Conservation (phyloP, 805 yeast genomes). For the Maudiozyma barnettii region DNA sequence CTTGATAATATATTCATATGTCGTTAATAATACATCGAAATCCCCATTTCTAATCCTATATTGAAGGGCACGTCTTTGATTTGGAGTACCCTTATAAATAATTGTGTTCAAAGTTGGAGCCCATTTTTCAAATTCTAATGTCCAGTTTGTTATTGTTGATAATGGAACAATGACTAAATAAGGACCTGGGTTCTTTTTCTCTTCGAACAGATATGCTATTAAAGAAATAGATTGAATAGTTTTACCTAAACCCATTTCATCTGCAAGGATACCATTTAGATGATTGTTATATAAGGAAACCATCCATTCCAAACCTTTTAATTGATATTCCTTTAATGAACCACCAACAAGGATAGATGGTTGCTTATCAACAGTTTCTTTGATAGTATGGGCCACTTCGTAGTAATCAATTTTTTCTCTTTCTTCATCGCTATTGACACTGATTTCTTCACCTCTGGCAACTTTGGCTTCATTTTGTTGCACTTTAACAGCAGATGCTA, state of each 20-base stretch:
- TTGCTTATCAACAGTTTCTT: conserved; percentile 57
- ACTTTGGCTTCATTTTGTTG: conserved; percentile 47
- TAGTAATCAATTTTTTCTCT: conserved; percentile 67
- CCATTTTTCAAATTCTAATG: conserved; percentile 79
- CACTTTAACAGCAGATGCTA: conserved; percentile 68
- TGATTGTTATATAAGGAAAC: conserved; percentile 90
- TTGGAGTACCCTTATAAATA: conserved; percentile 70
- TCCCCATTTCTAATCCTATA: conserved; percentile 56
- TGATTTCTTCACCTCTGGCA: conserved; percentile 27
- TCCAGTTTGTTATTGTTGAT: conserved; percentile 81
- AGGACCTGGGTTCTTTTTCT: conserved; percentile 56
- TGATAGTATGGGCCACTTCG: conserved; percentile 68
- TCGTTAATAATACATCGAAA: conserved; percentile 68
- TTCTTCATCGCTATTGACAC: conserved; percentile 39
- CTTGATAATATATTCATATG: conserved; percentile 72
- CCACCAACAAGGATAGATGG: conserved; percentile 71
- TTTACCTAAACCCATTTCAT: conserved; percentile 98
- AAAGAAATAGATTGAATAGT: conserved; percentile 79
- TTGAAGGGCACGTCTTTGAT: conserved; percentile 57
- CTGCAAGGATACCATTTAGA: conserved; percentile 94
- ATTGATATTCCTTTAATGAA: conserved; percentile 68
- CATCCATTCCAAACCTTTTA: conserved; percentile 98
- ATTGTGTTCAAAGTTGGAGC: conserved; percentile 69
- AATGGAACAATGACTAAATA: conserved; percentile 75
- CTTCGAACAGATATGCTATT: conserved; percentile 59